phyloP scores from a whole-genome alignment of 305 asterid species.

The Fraxinus dipetala region DNA sequence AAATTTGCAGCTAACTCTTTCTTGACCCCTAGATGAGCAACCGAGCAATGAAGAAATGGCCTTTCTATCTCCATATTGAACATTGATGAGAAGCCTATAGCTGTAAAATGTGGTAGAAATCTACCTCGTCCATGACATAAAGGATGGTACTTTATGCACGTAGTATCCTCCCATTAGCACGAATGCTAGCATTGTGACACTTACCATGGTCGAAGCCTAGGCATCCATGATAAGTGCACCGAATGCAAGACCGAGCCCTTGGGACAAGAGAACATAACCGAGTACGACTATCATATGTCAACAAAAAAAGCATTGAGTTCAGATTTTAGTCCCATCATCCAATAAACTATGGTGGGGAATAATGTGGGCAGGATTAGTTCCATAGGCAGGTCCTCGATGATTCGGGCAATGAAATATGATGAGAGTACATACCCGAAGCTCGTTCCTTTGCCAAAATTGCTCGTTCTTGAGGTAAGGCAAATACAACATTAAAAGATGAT shows the following conservation, averaged over 20 bases:
- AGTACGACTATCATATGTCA: conserved; percentile 50
- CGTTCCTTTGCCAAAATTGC: conserved; percentile 74
- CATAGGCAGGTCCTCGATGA: conserved; percentile 75
- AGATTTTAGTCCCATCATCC: conserved; percentile 86
- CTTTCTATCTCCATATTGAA: conserved; percentile 74
- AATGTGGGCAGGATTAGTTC: conserved; percentile 80
- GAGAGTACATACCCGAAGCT: conserved; percentile 89
- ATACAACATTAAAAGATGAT: no score
- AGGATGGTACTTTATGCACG: conserved; percentile 71
- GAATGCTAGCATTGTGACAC: conserved; percentile 78
- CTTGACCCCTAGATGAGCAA: conserved; percentile 39
- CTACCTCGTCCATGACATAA: conserved; percentile 75
- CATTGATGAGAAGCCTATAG: conserved; percentile 58
- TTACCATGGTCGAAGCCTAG: conserved; percentile 76
- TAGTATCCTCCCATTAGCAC: conserved; percentile 82
- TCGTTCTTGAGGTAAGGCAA: conserved; percentile 44
- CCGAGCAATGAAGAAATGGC: conserved; percentile 46
- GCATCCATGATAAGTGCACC: conserved; percentile 94
- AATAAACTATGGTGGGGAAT: conserved; percentile 61
- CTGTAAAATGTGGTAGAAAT: conserved; percentile 69
- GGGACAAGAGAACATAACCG: conserved; percentile 72
- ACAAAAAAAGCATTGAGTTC: conserved; percentile 50
- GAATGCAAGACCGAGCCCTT: conserved; percentile 76
- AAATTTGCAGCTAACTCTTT: conserved; percentile 50
- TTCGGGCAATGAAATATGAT: conserved; percentile 87